Percentiles rank a stretch among this genome's conserved stretches.
Conservation (phyloP, 805 yeast species). For the Yarrowia divulgata region DNA sequence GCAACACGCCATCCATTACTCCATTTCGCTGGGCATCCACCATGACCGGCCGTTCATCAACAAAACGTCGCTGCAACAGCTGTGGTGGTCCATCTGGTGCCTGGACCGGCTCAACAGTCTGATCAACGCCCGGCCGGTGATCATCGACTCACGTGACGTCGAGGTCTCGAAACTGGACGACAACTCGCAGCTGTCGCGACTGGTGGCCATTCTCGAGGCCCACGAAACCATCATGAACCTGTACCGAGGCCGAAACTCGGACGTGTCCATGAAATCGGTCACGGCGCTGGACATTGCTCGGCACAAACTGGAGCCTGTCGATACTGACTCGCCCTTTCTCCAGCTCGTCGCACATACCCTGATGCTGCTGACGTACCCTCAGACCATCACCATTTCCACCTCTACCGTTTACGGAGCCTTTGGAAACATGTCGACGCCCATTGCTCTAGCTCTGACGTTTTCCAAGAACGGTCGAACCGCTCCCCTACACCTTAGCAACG, state of each 20-base stretch:
- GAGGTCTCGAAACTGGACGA: constrained; percentile 47
- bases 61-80: constrained; percentile 46
- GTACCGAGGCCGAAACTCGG: constrained; percentile 12
- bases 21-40: constrained; percentile 53
- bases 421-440: constrained; percentile 36
- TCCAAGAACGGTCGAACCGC: constrained; percentile 19
- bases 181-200: constrained; percentile 48
- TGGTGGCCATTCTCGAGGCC: constrained; percentile 44
- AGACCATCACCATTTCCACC: constrained; percentile 12
- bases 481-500: constrained; percentile 1
- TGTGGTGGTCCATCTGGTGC: constrained; percentile 55
- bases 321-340: constrained; percentile 15
- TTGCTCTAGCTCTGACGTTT: constrained; percentile 28
- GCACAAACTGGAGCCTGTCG: constrained; percentile 22
- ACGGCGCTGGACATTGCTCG: constrained; percentile 2
- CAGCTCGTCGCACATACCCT: constrained; percentile 25
- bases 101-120: constrained; percentile 53
- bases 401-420: constrained; percentile 28
- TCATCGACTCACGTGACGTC: constrained; percentile 53
- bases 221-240: constrained; percentile 20
- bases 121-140: constrained; percentile 53
- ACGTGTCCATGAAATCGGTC: constrained; percentile 3
- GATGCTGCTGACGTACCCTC: constrained; percentile 6
- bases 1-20: constrained; percentile 53
- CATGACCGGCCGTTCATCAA: constrained; percentile 52